A percentile compares a stretch with the other conserved stretches of the same genome.
phyloP scores from a whole-genome alignment of 768 basidiomycete species.

The Dictyophora rubrovolvata region DNA sequence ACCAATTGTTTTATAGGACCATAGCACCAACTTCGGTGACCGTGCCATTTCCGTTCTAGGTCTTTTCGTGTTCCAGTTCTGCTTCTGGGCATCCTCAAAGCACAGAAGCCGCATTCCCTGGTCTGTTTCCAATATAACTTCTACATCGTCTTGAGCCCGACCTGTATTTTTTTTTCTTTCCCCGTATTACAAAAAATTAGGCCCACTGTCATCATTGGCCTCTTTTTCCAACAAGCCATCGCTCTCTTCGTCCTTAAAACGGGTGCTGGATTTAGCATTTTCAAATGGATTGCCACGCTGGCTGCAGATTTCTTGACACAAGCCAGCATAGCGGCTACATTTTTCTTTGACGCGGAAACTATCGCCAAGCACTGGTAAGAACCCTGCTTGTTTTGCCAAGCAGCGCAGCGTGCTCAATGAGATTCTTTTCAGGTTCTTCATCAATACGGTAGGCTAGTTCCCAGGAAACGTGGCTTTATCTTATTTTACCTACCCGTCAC shows the following conservation, averaged over 20 bases:
- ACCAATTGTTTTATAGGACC: conserved; percentile 1
- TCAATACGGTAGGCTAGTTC: conserved; percentile 11
- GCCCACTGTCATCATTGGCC: conserved; percentile 81
- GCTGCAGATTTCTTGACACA: conserved; percentile 72
- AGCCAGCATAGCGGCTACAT: conserved; percentile 58
- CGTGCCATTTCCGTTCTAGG: conserved; percentile 77
- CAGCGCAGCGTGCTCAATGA: conserved; percentile 5
- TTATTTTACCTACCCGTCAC: not conserved
- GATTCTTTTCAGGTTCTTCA: conserved; percentile 9
- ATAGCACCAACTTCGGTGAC: conserved; percentile 63
- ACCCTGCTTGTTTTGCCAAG: conserved; percentile 24
- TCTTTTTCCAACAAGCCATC: conserved; percentile 76
- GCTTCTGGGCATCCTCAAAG: conserved; percentile 61
- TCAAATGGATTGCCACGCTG: conserved; percentile 72
- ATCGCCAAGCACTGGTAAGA: conserved; percentile 67
- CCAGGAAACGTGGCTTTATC: conserved; percentile 9
- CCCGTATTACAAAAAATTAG: conserved; percentile 21
- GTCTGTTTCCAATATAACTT: conserved; percentile 28
- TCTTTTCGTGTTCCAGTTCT: conserved; percentile 65
- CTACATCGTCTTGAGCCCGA: not conserved
- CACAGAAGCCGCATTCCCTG: conserved; percentile 61
- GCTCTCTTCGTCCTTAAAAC: conserved; percentile 87
- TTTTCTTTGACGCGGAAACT: conserved; percentile 71
- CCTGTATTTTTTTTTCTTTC: not conserved
- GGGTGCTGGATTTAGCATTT: conserved; percentile 70